Evolutionary conservation across 2,329 filamentous ascomycete genomes (phyloP).

Genomic region (Cercospora sp.): DNA sequence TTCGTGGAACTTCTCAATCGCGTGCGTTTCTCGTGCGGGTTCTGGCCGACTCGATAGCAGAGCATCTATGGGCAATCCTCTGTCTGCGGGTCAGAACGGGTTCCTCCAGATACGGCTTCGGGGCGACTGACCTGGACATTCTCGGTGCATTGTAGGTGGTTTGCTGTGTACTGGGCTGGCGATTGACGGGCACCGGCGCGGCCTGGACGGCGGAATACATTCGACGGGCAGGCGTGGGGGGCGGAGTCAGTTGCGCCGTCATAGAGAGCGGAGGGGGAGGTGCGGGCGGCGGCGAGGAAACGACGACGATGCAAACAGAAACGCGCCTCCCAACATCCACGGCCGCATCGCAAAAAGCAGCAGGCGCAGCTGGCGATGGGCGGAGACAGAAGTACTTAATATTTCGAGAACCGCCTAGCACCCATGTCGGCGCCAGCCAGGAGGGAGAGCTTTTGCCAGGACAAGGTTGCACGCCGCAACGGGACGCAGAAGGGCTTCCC

Average conservation of each 20-base stretch:
- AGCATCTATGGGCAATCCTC: slow-evolving; percentile 26
- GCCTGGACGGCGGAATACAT: slow-evolving; percentile 27
- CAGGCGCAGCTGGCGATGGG: not conserved
- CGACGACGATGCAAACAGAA: slow-evolving; percentile 19
- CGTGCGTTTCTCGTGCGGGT: not conserved
- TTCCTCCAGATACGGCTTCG: not conserved
- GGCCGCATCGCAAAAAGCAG: slow-evolving; percentile 9
- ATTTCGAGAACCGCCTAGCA: slow-evolving; percentile 4
- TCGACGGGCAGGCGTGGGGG: slow-evolving; percentile 10
- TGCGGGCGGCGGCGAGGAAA: not conserved
- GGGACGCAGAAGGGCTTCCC: not conserved
- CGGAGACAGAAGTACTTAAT: slow-evolving; percentile 4
- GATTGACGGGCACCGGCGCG: slow-evolving; percentile 16
- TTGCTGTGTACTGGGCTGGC: slow-evolving; percentile 12
- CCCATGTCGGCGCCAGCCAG: slow-evolving; percentile 8
- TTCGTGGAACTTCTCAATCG: slow-evolving; percentile 24
- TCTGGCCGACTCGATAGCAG: slow-evolving; percentile 25
- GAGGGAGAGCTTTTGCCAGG: slow-evolving; percentile 7
- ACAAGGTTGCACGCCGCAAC: slow-evolving; percentile 11
- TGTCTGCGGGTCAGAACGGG: not conserved
- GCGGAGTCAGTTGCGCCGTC: slow-evolving; percentile 8
- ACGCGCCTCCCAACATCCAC: slow-evolving; percentile 24
- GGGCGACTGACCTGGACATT: slow-evolving; percentile 28
- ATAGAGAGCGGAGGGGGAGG: slow-evolving; percentile 1
- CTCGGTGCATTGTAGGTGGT: slow-evolving; percentile 12